Evolutionary conservation across 179 eudicot genomes (phyloP).

Genomic region (Heliamphora ciliata): DNA sequence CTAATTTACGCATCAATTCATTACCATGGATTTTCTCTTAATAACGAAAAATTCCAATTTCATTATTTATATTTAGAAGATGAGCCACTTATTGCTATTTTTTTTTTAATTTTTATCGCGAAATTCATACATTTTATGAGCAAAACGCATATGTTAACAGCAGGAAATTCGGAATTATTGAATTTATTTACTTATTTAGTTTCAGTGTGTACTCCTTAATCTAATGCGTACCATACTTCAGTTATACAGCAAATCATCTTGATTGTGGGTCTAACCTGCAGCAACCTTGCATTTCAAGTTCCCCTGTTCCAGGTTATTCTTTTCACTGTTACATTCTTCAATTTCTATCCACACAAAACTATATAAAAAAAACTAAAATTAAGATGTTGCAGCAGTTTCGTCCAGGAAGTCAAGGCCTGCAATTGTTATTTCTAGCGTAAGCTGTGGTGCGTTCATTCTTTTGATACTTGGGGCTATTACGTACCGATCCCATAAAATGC

Average conservation of each 20-base stretch:
- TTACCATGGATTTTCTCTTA: not conserved
- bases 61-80: not conserved
- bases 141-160: not conserved
- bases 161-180: not conserved
- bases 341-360: not conserved
- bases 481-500: conserved; percentile 35
- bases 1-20: too few species aligned
- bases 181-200: not conserved
- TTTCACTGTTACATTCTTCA: conserved; percentile 7
- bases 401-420: conserved; percentile 48
- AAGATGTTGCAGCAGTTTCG: conserved; percentile 30
- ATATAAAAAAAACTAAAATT: conserved; percentile 15
- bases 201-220: conserved; percentile 9
- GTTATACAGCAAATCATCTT: conserved; percentile 76
- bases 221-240: conserved; percentile 28
- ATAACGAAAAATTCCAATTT: not conserved
- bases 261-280: conserved; percentile 57
- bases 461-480: conserved; percentile 56
- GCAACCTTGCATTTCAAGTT: conserved; percentile 65
- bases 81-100: not conserved
- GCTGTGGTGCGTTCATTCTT: conserved; percentile 56
- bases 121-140: not conserved
- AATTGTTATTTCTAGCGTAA: conserved; percentile 44
- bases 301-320: conserved; percentile 45
- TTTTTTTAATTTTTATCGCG: not conserved